phyloP scores from a whole-genome alignment of 2,329 filamentous ascomycete species.

The Diaporthe eres region DNA sequence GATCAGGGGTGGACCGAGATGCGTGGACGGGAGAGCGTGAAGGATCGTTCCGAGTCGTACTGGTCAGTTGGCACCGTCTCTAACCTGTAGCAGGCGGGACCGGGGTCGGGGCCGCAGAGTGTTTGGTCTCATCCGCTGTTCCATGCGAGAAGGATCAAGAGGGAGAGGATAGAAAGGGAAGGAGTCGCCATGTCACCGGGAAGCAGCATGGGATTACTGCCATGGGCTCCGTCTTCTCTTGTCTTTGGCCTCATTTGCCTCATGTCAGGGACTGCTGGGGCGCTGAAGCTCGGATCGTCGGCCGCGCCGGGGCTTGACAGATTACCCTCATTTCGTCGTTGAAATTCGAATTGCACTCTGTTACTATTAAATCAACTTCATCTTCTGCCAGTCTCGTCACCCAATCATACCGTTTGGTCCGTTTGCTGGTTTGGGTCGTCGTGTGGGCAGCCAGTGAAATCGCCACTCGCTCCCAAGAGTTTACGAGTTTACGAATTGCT shows the following conservation, averaged over 20 bases:
- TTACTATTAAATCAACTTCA: slow-evolving; percentile 1
- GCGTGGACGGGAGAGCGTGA: background rate
- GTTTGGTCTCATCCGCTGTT: background rate
- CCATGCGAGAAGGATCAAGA: background rate
- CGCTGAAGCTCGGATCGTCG: slow-evolving; percentile 19
- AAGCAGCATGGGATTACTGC: background rate
- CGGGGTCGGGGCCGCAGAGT: background rate
- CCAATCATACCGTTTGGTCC: slow-evolving; percentile 3
- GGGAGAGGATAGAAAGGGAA: background rate
- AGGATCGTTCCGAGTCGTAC: slow-evolving; percentile 9
- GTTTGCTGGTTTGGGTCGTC: background rate
- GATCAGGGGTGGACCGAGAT: background rate
- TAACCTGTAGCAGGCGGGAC: background rate
- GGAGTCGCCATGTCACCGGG: background rate
- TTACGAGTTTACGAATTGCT: background rate
- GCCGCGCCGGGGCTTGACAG: slow-evolving; percentile 6
- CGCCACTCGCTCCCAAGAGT: background rate
- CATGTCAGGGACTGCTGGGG: background rate
- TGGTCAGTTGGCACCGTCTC: background rate
- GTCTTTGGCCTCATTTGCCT: background rate
- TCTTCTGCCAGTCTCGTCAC: background rate
- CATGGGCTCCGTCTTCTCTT: background rate
- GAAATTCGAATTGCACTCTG: background rate
- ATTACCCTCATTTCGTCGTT: slow-evolving; percentile 23
- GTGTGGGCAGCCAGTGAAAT: background rate